Evolutionary conservation across 2,329 filamentous ascomycete genomes (phyloP), one percentile per base, ranked within the genome.

Genomic region (Coniochaeta prunicola): DNA sequence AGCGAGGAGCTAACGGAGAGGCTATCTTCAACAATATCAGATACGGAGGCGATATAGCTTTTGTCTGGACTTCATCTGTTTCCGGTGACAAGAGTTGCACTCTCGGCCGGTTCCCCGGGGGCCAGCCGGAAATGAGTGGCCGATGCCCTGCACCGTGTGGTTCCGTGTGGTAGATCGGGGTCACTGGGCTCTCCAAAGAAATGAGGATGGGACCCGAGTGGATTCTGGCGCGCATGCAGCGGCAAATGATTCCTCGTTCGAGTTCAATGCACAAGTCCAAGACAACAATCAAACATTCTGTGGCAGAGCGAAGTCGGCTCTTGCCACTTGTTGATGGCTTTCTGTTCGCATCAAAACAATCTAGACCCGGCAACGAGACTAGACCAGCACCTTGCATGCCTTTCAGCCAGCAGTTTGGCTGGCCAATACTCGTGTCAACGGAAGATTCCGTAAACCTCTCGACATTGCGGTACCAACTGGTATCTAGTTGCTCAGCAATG

Each of bases 181-280:
- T n/a, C n/a, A n/a, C n/a, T n/a, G n/a, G n/a, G n/a, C n/a, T n/a
- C n/a, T n/a, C n/a, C n/a, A n/a, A 48, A 12, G 8, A 26, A 26
- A 26, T 48, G 42, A 48, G 57, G 31, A 28, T 50, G 21, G 42
- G 40, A 57, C 24, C 40, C n/a, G n/a, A 24, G 8, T 13, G 21
- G 45, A 50, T 30, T 50, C n/a, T n/a, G 45, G 30, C 57, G 53
- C 58, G 58, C 58, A 45, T 61, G 60, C 58, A 62, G 60, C 60
- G 58, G 60, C 58, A 62, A 62, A 62, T 60, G 34, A 12, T 40
- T 2, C 21, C 24, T 50, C 45, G 45, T 50, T 50, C 21, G 6
- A 24, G 10, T 45, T 59, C 60, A 58, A 62, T 62, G 60, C 60
- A 54, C 26, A 58, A 13, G 19, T 42, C 26, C 15, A 59, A 54